These are phyloP conservation scores for Coriolopsis trogii DNA, from an alignment of 1,284 basidiomycete genomes.

Conservation along the genomic window DNA sequence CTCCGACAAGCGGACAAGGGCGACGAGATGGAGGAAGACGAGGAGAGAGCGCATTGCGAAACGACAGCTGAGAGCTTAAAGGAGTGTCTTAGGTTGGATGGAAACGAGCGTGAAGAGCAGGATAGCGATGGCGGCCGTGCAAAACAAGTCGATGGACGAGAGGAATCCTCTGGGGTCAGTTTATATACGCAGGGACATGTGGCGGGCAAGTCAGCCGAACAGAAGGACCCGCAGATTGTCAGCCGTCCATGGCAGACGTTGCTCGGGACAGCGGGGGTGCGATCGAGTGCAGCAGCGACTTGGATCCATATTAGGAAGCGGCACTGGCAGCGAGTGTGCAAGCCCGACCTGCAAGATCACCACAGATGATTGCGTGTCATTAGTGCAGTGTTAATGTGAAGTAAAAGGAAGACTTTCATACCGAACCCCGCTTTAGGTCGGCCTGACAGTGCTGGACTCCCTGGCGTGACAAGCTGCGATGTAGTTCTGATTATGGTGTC, in stretches of 20 bases:
- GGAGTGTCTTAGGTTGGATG: conserved; percentile 3
- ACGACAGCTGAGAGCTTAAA: conserved; percentile 1
- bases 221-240: background rate
- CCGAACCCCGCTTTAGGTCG: no score
- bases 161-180: background rate
- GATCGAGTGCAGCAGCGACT: background rate
- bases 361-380: no score
- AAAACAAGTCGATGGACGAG: background rate
- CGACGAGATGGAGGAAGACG: conserved; percentile 5
- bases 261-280: background rate
- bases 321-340: background rate
- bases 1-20: background rate
- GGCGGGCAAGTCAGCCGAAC: background rate
- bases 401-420: no score
- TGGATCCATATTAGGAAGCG: background rate
- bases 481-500: no score
- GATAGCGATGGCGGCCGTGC: conserved; percentile 5
- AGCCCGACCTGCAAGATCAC: no score
- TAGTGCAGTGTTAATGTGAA: no score
- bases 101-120: conserved; percentile 2
- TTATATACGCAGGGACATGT: background rate
- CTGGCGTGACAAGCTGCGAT: no score
- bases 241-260: background rate
- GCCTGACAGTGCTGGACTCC: no score
- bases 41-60: conserved; percentile 8